A percentile compares a stretch with the other conserved stretches of the same genome.
These are phyloP conservation scores for Elongisporangium undulatum DNA, from an alignment of 352 stramenopile species.

Conservation along the genomic window DNA sequence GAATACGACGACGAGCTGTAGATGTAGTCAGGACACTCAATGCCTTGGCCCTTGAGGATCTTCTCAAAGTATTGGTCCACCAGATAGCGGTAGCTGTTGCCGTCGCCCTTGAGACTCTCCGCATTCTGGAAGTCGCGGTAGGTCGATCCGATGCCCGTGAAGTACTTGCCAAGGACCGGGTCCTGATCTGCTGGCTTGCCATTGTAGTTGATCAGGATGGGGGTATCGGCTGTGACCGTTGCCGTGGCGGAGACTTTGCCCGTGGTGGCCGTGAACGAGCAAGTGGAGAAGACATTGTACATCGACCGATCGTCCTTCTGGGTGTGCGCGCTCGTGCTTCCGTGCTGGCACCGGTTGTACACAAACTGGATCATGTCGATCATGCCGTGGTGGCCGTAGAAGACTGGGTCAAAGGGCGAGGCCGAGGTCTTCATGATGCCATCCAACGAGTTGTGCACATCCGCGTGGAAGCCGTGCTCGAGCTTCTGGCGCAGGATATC, in stretches of 20 bases:
- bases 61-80: conserved; percentile 4
- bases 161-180: conserved; percentile 20
- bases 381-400: conserved; percentile 43
- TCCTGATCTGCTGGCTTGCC: conserved; percentile 25
- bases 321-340: conserved; percentile 4
- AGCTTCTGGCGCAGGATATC: conserved; percentile 27
- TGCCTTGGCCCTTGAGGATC: conserved; percentile 1
- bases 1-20: neutral
- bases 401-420: conserved; percentile 39
- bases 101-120: neutral
- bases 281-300: conserved; percentile 63
- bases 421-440: conserved; percentile 37
- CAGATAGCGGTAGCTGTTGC: conserved; percentile 4
- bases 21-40: conserved; percentile 3
- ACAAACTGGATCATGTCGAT: conserved; percentile 8
- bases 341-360: conserved; percentile 8
- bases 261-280: conserved; percentile 21
- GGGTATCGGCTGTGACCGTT: conserved; percentile 2
- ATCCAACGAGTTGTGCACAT: conserved; percentile 33
- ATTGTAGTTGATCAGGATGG: conserved; percentile 30
- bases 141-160: conserved; percentile 22
- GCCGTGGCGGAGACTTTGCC: conserved; percentile 3
- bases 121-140: conserved; percentile 20
- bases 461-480: conserved; percentile 34
- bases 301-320: conserved; percentile 34